These are phyloP conservation scores for Cladosporium austrohemisphaericum DNA, from an alignment of 2,329 filamentous ascomycete genomes.

Conservation along the genomic window DNA sequence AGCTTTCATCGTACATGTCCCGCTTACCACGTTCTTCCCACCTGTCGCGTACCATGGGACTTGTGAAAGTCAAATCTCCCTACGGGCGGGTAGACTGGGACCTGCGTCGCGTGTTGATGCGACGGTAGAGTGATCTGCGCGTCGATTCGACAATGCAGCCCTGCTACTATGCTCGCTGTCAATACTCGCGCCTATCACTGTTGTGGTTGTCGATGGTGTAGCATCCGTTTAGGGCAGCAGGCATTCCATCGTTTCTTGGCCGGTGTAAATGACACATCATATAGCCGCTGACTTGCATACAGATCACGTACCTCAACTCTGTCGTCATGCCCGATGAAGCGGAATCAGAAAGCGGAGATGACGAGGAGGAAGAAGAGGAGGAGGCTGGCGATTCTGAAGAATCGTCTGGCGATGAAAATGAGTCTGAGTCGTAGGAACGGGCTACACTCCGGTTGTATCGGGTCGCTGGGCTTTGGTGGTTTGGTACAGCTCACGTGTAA, in stretches of 20 bases:
- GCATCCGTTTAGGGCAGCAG: not conserved
- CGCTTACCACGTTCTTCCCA: slow-evolving; percentile 1
- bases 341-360: slow-evolving; percentile 24
- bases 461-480: not conserved
- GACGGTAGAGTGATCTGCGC: not conserved
- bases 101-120: slow-evolving; percentile 1
- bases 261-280: not conserved
- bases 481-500: slow-evolving; percentile 7
- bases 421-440: not conserved
- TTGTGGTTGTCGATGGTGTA: not conserved
- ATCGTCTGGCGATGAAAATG: not conserved
- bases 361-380: no score
- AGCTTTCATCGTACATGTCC: no score
- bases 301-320: slow-evolving; percentile 50
- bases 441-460: not conserved
- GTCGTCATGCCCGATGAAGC: slow-evolving; percentile 49
- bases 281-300: slow-evolving; percentile 15
- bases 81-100: not conserved
- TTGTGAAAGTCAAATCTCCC: slow-evolving; percentile 2
- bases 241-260: not conserved
- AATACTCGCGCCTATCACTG: not conserved
- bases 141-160: no score
- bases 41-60: slow-evolving; percentile 6
- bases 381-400: no score
- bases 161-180: no score